Conservation (phyloP, 2,329 filamentous ascomycete species). For the Phialophora chinensis region DNA sequence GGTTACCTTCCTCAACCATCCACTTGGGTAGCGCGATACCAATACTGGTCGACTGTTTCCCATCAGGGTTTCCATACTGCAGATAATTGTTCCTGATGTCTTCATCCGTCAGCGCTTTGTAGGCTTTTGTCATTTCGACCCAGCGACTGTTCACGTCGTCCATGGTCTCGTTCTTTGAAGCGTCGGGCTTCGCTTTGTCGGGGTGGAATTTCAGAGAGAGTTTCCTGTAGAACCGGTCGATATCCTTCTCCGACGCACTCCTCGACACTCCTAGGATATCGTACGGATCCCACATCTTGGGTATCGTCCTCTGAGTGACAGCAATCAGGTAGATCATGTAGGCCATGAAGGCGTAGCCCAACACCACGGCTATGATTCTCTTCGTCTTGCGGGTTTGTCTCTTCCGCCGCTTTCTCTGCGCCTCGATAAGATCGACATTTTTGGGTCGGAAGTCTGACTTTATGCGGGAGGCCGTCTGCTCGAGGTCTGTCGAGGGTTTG, state of each 20-base stretch:
- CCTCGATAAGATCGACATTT: conserved; percentile 81
- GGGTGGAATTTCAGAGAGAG: conserved; percentile 88
- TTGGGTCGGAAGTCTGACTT: conserved; percentile 79
- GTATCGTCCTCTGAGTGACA: conserved; percentile 71
- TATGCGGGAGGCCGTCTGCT: conserved; percentile 82
- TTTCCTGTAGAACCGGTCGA: conserved; percentile 88
- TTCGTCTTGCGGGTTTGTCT: conserved; percentile 88
- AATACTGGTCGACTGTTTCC: conserved; percentile 97
- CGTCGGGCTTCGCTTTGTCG: conserved; percentile 86
- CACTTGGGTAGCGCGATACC: conserved; percentile 94
- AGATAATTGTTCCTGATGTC: conserved; percentile 97
- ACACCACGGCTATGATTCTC: conserved; percentile 74
- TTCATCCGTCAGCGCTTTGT: conserved; percentile 96
- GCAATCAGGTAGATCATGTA: conserved; percentile 92
- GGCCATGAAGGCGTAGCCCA: conserved; percentile 82
- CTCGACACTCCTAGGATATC: conserved; percentile 87
- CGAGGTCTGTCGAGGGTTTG: conserved; percentile 70
- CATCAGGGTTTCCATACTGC: conserved; percentile 93
- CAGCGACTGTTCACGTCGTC: conserved; percentile 86
- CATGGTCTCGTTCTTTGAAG: conserved; percentile 84
- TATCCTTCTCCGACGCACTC: conserved; percentile 82
- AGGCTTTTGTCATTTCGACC: conserved; percentile 95
- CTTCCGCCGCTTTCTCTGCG: conserved; percentile 83
- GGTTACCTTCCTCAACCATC: conserved; percentile 90
- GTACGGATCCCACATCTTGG: conserved; percentile 95